Evolutionary conservation across 2,329 filamentous ascomycete genomes (phyloP), one percentile per base, ranked within the genome.

Genomic region (Hypoxylon sp.): DNA sequence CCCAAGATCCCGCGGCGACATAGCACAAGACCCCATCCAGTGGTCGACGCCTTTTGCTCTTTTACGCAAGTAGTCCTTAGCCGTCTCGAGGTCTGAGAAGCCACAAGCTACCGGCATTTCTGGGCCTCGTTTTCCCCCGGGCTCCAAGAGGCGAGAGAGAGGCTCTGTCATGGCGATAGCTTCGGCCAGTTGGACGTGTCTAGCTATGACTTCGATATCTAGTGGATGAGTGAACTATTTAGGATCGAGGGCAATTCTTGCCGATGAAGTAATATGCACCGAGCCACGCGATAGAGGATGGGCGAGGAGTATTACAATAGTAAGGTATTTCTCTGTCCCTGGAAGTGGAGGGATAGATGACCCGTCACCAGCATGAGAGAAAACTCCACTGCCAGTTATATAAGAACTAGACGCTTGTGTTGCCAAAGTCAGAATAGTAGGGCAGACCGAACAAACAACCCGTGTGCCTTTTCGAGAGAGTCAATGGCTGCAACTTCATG

Each of bases 271-370:
- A 30, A 72, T 64, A 18, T 71, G 71, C 36, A 66, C 55, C 7
- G 55, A 67, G 26, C 70, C 61, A 0, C 63, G 67, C 4, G 67
- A 70, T 4, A 72, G 55, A 18, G 65, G 69, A 36, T 71, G 66
- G 12, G 52, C 14, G 2, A 57, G 52, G 2, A 38, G 26, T 0
- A 58, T 4, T 9, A 22, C 44, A 3, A 54, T 48, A 7, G 59
- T 57, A 30, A 64, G 38, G n/a, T 50, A 64, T 20, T 49, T 54
- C 42, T 28, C 42, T 4, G 12, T 18, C n/a, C 22, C 8, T 2
- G 14, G 22, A 1, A 12, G 14, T 4, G 50, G 4, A 11, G 18
- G 22, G n/a, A 12, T 5, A 26, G 33, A 14, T 2, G 12, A 11
- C 11, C 20, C 7, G 6, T 38, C 14, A 11, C 33, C 7, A 9